Evolutionary conservation across 345 rosid genomes (phyloP), one percentile per base, ranked within the genome.

Genomic region (Raphanus raphanistrum): DNA sequence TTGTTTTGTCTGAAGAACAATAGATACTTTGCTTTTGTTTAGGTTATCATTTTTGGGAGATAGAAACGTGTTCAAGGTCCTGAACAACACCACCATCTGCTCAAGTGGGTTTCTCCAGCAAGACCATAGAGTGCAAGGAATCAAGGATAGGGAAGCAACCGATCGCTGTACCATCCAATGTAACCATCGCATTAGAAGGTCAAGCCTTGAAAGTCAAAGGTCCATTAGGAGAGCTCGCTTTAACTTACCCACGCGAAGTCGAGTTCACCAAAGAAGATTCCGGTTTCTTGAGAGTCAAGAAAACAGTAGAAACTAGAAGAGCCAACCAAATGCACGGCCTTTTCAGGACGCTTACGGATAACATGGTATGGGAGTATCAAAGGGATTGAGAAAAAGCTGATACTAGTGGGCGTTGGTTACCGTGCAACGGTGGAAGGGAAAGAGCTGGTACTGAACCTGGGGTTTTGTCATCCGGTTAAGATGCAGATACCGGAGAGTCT

Each of bases 261-360:
- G 85, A 82, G 83, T 79, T 90, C 29, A 87, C 85, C 66, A 87
- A 82, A 78, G 88, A 88, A 10, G 99, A 91, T 6, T 74, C 92
- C 2, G 93, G 96, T 17, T 3, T 73, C 11, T 54, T 92, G 38
- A 86, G 84, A 70, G 90, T 95, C n/a, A 81, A 5, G 58, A 95
- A 90, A 75, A 87, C 98, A 0, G 57, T 85, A 8, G 96, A 95
- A 63, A 87, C 96, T 29, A 82, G 96, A 86, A 91, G 97, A 76
- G 99, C 98, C 57, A 92, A 90, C 79, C 94, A 95, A 85, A 92
- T 92, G 97, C 98, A 92, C 38, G 96, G 99, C 38, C 98, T 95
- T 79, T 95, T 92, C 89, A 95, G 97, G 91, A 92, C 98, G 26
- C 91, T 94, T 33, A 94, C 98, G 0, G 89, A 88, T 90, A 95